These are phyloP conservation scores for Amphibolis antarctica DNA, from an alignment of 106 monocot species.

Conservation along the genomic window DNA sequence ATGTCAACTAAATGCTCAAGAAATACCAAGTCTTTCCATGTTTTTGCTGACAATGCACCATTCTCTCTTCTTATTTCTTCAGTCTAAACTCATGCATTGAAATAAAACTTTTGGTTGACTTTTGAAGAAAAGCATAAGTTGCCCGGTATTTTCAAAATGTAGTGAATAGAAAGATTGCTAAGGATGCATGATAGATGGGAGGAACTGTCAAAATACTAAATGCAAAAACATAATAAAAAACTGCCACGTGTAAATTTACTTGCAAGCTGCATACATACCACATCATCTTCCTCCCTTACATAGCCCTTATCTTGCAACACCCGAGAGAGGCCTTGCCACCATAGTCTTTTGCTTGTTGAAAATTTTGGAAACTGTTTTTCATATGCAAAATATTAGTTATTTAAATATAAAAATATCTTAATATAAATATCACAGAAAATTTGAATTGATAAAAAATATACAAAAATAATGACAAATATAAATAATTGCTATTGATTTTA, in stretches of 20 bases:
- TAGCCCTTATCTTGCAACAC: constrained; percentile 60
- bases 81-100: too few species aligned
- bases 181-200: too few species aligned
- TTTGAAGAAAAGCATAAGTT: too few species aligned
- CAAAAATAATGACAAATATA: neutral
- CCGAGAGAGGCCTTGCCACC: constrained; percentile 89
- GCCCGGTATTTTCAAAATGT: too few species aligned
- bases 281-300: constrained; percentile 46
- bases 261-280: constrained; percentile 2
- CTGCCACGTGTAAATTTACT: neutral
- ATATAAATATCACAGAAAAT: neutral
- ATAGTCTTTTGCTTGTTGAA: constrained; percentile 37
- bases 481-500: too few species aligned
- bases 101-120: too few species aligned
- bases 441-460: neutral
- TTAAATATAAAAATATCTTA: neutral
- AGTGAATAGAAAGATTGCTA: too few species aligned
- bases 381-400: neutral
- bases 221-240: too few species aligned
- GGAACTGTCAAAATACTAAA: neutral
- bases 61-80: too few species aligned
- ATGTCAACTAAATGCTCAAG: too few species aligned
- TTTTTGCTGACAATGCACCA: too few species aligned
- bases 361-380: constrained; percentile 45
- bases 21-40: too few species aligned